Evolutionary conservation across 352 stramenopile genomes (phyloP), one percentile per base, ranked within the genome.

Genomic region (Phytophthora sp.): DNA sequence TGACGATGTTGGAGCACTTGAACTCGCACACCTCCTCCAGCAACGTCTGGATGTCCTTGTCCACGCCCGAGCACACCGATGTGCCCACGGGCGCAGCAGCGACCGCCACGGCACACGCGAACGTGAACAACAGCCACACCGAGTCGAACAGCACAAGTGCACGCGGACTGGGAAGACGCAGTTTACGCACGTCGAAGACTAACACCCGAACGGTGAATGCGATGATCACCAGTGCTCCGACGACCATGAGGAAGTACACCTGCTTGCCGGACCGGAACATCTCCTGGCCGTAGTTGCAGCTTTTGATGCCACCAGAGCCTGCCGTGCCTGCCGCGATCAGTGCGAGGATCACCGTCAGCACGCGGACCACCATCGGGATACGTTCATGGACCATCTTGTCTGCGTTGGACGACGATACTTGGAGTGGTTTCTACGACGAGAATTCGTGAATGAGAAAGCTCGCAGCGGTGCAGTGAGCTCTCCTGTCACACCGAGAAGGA

Each of bases 21-120:
- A 91, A 83, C n/a, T 79, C 71, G 55, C 82, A 91, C 21, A 81
- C 76, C 50, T 91, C 75, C 51, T 91, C 54, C 39, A 91, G 58
- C 28, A 87, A 51, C 13, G 44, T 66, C 69, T 78, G 56, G 32
- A 84, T 65, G 42, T 83, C 77, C 35, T 74, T 70, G 44, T 73
- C 43, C 18, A 69, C 61, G 35, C 71, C 76, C 3, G 80, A 82
- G 76, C 82, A 91, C 10, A 89, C 71, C 1, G 82, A 69, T 31
- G 74, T 79, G 2, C 71, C 82, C 0, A 87, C 70, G 2, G 82
- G 79, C 28, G 79, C 79, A 23, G 84, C 64, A 12, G 82, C 72
- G 5, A 84, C 77, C 2, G 76, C 71, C 28, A 91, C 72, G 1
- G 82, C 82, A 5, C 68, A 68, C 5, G 77, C 69, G 51, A 90